Base-by-base conservation (phyloP, 192 early-diverging fungal genomes). In the Podila horticola region DNA sequence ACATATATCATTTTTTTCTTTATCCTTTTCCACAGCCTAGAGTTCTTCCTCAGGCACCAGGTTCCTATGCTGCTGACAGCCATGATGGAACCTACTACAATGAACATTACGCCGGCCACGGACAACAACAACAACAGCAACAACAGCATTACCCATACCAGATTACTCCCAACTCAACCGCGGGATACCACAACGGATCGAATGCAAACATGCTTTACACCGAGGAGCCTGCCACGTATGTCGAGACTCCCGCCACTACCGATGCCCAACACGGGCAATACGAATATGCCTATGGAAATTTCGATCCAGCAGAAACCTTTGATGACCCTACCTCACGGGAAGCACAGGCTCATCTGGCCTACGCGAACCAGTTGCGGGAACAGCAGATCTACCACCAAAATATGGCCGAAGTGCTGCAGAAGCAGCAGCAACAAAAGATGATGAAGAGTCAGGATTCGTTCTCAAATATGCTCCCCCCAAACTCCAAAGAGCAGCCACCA, bases 341-440 rank as follows among this genome's bases (percentile, higher is more conserved):
- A 28, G 77, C 77, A 3, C 71, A 65, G 49, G 70, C 77, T 1
- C 77, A 81, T 50, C 26, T 81, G n/a, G 77, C 70, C 4, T 81
- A 81, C 30, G 77, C 77, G 12, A 69, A 81, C 1, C 77, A 81
- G 49, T 49, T 81, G 31, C 59, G 62, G 29, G 77, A 81, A 45
- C 77, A 81, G 22, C 77, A 81, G 48, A 52, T 73, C 5, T 81
- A 81, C 29, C 77, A 81, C 41, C 66, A 81, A 52, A 72, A 81
- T 34, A 81, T 81, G 77, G 77, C 71, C 11, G 71, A 73, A 15
- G 62, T 67, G 20, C 61, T 81, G 34, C 65, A 81, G 52, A 72
- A 73, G 29, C 75, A 79, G 51, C 57, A 71, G 19, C 67, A 69
- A 17, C 67, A 75, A 49, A 75, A 58, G 26, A 17, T 58, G 8